Evolutionary conservation across 2,329 filamentous ascomycete species (phyloP), one percentile per base, ranked within the genome.

Genomic region (Colletotrichum sp.): DNA sequence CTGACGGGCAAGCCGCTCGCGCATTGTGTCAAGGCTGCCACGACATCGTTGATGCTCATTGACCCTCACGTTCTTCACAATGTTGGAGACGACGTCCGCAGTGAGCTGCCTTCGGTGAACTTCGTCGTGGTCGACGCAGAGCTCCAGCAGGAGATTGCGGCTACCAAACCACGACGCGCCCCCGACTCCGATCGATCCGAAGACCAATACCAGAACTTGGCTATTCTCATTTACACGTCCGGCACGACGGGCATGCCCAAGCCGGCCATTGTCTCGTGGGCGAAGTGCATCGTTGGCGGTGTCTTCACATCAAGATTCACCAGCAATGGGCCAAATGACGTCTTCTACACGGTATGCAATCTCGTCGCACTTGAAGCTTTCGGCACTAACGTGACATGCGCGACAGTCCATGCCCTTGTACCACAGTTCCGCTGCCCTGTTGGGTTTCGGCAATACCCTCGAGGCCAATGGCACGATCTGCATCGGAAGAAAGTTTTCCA

Each of bases 201-300:
- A 18, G 83, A 89, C 72, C 84, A 86, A 21, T 81, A 86, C 8
- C 85, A 89, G 9, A 90, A 92, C 74, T 92, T 95, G 86, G 93
- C 91, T 2, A 88, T 94, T 60, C 89, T 98, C 78, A 96, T 98
- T 79, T 98, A 95, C 83, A 98, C 95, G 0, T 95, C 93, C 34
- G 95, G 95, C 21, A 98, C 95, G 0, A 98, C 95, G 0, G 95
- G 95, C 2, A 86, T 98, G 78, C 95, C 95, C 12, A 98, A 98
- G 81, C 91, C 94, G 0, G 94, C 94, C 13, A 92, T 96, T 65
- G 90, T 96, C 3, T 92, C 92, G n/a, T 95, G 93, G 93, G 87
- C 85, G 26, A 96, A 96, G 82, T 85, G 90, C 70, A 89, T 89
- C 69, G 81, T 89, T 2, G 91, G 89, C 2, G 87, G 87, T 26